Percentiles rank a stretch among this genome's conserved stretches.
Evolutionary conservation across 139 green algal genomes (phyloP).

Genomic region (Trebouxia sp.): DNA sequence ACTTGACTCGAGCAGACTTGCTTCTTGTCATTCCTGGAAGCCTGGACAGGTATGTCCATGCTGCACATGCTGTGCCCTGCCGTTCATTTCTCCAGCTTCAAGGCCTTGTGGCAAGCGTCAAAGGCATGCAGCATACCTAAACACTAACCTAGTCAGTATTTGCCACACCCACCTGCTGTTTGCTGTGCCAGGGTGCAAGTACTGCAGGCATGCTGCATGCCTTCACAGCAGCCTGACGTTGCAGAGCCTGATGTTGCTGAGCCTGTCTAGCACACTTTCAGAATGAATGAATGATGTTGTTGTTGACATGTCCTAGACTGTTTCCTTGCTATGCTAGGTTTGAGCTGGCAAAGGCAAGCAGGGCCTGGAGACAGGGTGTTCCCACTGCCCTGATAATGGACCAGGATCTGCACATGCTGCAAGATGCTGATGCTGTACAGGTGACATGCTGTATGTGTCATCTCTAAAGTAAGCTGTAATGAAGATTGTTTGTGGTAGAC

Average conservation of each 20-base stretch:
- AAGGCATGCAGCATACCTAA: too few relatives aligned
- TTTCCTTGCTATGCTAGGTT: background rate
- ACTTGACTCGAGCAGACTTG: background rate
- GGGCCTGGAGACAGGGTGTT: background rate
- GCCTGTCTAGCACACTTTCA: background rate
- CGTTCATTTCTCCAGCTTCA: background rate
- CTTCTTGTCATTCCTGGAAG: constrained; percentile 8
- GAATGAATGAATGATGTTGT: background rate
- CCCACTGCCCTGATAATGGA: constrained; percentile 10
- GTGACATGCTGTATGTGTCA: too few relatives aligned
- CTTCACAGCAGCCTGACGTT: too few relatives aligned
- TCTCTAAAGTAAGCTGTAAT: too few relatives aligned
- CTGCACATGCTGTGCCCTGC: background rate
- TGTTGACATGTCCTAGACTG: too few relatives aligned
- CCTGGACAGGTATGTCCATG: background rate
- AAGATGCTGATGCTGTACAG: background rate
- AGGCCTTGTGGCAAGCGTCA: too few relatives aligned
- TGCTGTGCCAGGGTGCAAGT: too few relatives aligned
- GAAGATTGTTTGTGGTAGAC: background rate
- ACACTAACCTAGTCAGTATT: too few relatives aligned
- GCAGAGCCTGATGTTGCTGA: too few relatives aligned
- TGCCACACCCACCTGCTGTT: too few relatives aligned
- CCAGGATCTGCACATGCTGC: constrained; percentile 12
- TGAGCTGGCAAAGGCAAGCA: constrained; percentile 12
- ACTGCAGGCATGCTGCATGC: too few relatives aligned